Evolutionary conservation across 2,329 filamentous ascomycete species (phyloP).

Genomic region (Tolypocladium endophyticum): DNA sequence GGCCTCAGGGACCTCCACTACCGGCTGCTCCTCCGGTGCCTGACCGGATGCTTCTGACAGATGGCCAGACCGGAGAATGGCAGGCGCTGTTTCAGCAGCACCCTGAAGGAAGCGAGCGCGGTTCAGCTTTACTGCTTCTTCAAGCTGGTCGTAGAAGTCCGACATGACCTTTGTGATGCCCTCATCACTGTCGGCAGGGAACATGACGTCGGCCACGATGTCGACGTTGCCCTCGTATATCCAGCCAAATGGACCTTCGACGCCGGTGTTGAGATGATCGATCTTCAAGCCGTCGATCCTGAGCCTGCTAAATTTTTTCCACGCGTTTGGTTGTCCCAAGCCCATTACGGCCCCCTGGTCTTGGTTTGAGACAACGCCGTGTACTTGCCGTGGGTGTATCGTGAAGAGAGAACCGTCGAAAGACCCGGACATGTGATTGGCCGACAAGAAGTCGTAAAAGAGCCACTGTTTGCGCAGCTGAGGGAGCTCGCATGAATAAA

Average conservation of each 20-base stretch:
- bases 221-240: constrained; percentile 96
- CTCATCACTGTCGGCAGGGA: constrained; percentile 78
- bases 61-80: constrained; percentile 19
- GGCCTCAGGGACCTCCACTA: constrained; percentile 4
- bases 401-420: constrained; percentile 95
- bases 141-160: constrained; percentile 94
- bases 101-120: constrained; percentile 52
- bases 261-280: constrained; percentile 88
- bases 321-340: constrained; percentile 57
- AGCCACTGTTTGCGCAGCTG: constrained; percentile 92
- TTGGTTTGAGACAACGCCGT: constrained; percentile 58
- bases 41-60: constrained; percentile 17
- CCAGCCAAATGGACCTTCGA: constrained; percentile 92
- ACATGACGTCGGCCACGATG: constrained; percentile 91
- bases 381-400: constrained; percentile 86
- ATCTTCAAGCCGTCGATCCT: constrained; percentile 91
- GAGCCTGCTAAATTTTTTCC: constrained; percentile 93
- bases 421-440: constrained; percentile 91
- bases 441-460: constrained; percentile 93
- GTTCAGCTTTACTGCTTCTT: constrained; percentile 79
- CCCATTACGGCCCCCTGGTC: constrained; percentile 43
- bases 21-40: constrained; percentile 2
- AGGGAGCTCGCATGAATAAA: constrained; percentile 90
- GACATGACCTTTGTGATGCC: constrained; percentile 88
- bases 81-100: constrained; percentile 17